Percentiles rank a stretch among this genome's conserved stretches.
phyloP scores from a whole-genome alignment of 73 alveolate genomes.

The Uronychia binucleata region DNA sequence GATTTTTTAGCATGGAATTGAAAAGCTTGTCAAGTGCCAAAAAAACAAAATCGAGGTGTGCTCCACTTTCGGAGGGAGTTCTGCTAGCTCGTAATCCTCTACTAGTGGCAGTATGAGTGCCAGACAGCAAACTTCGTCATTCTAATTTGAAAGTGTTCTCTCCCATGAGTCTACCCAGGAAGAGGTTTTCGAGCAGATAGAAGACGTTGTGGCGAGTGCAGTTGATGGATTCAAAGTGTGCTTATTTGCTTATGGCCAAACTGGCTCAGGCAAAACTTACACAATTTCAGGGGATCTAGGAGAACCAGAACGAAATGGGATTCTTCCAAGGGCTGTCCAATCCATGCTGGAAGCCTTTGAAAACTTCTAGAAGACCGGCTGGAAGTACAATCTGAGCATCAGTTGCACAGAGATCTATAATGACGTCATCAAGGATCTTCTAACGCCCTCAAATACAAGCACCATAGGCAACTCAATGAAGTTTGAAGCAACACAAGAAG shows the following conservation, averaged over 20 bases:
- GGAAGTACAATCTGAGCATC: constrained; percentile 36
- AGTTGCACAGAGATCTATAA: constrained; percentile 65
- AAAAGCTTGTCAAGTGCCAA: not conserved
- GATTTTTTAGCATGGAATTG: not conserved
- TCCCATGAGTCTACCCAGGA: not conserved
- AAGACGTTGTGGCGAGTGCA: constrained; percentile 46
- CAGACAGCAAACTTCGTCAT: constrained; percentile 5
- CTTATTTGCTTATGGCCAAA: constrained; percentile 96
- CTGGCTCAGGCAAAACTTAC: constrained; percentile 96
- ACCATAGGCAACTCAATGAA: not conserved
- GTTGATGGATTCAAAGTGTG: constrained; percentile 97
- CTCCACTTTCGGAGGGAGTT: no score
- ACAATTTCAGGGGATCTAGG: constrained; percentile 88
- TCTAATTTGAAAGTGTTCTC: constrained; percentile 24
- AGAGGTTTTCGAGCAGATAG: not conserved
- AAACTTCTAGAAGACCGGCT: constrained; percentile 13
- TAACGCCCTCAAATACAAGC: constrained; percentile 30
- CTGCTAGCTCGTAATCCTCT: no score
- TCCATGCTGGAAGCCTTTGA: constrained; percentile 68
- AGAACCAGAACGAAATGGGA: constrained; percentile 68
- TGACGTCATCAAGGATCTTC: constrained; percentile 56
- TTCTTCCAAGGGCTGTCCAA: constrained; percentile 93
- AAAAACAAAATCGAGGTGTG: not conserved
- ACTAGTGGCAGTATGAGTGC: no score
- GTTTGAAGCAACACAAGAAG: constrained; percentile 33